Evolutionary conservation across 371 early-diverging fungal genomes (phyloP).

Genomic region (Syncephalastrum racemosum): DNA sequence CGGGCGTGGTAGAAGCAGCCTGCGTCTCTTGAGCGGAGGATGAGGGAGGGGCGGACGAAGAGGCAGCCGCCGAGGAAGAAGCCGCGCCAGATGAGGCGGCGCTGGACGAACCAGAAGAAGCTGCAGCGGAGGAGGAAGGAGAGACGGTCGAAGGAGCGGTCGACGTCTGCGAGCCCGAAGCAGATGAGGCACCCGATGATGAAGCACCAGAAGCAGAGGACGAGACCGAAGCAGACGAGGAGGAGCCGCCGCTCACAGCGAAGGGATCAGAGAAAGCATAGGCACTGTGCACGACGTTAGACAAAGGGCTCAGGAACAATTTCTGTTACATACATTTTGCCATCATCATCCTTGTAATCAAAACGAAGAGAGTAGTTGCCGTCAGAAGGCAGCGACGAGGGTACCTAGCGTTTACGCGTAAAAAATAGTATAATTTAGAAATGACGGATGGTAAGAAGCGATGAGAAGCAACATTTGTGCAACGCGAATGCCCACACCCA

Average conservation of each 20-base stretch:
- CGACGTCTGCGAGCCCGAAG: conserved; percentile 3
- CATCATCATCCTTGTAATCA: conserved; percentile 10
- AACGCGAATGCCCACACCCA: no score
- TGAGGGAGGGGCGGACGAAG: conserved; percentile 7
- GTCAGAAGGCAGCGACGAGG: conserved; percentile 7
- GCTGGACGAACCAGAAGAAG: conserved; percentile 7
- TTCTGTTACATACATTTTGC: conserved; percentile 1
- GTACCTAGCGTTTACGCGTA: conserved; percentile 7
- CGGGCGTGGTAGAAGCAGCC: conserved; percentile 10
- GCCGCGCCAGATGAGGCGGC: conserved; percentile 5
- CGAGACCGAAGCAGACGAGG: conserved; percentile 1
- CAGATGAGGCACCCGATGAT: conserved; percentile 1
- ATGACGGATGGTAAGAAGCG: not conserved
- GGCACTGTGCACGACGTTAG: not conserved
- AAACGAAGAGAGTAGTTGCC: conserved; percentile 9
- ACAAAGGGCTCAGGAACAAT: no score
- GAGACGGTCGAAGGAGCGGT: not conserved
- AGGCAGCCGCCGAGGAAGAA: conserved; percentile 2
- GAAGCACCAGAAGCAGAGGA: conserved; percentile 5
- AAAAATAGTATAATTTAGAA: no score
- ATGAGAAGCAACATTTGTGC: not conserved
- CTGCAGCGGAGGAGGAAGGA: conserved; percentile 1
- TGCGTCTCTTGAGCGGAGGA: not conserved
- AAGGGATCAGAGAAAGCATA: conserved; percentile 12
- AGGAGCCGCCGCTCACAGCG: conserved; percentile 1